Base-by-base conservation (phyloP, 73 alveolate genomes). In the Breviolum minutum region DNA sequence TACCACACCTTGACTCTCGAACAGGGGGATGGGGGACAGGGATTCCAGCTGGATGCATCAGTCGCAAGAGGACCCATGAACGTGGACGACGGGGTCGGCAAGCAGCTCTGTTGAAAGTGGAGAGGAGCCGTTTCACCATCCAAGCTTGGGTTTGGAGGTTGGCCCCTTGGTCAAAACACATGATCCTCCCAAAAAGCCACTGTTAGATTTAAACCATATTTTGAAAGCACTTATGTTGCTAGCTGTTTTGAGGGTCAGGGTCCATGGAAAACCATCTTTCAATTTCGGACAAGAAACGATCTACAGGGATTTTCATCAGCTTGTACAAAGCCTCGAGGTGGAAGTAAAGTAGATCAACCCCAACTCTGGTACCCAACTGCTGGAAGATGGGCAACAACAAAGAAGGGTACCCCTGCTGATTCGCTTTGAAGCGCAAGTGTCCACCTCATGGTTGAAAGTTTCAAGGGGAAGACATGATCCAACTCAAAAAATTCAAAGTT, bases 41-140 rank as follows among this genome's bases (percentile, higher is more conserved):
- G n/a, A 84, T 84, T 7, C 94, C 94, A 7, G 94, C 94, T 48
- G 26, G 10, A 7, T 17, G n/a, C 94, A 84, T 84, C 24, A 84
- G 19, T n/a, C 77, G 6, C 10, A 77, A 48, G 17, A 84, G 64
- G 24, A 54, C 60, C 48, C 27, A 60, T 20, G 94, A 84, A 9
- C 94, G 16, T 7, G 94, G 94, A 13, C 94, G 9, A 26, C 54
- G 94, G 24, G 94, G 94, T 54, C 94, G 70, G 9, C 48, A 6
- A 13, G 73, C 69, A 7, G 76, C 79, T 22, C 94, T 3, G 26
- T 60, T 84, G 76, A 84, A 84, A 13, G 13, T 4, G 54, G 94
- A 54, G 61, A 84, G 13, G 30, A 84, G 54, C 73, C 94, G 64
- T 48, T 84, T 84, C 20, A 84, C 19, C 24, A 14, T 24, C 94